A percentile compares a stretch with the other conserved stretches of the same genome.
Conservation (phyloP, 192 early-diverging fungal species). For the Backusella parvicylindrica region DNA sequence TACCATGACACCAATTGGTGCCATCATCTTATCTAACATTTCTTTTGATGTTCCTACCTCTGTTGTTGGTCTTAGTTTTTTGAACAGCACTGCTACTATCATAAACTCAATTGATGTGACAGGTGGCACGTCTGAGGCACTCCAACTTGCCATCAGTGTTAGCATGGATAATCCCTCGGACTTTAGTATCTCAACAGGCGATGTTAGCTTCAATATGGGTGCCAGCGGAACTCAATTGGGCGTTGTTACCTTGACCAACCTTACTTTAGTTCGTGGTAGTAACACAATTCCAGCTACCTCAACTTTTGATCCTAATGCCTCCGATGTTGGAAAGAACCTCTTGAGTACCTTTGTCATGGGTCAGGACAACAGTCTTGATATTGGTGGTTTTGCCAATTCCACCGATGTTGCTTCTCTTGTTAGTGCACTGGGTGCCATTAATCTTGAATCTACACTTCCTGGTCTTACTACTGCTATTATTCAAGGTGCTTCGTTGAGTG, state of each 20-base stretch:
- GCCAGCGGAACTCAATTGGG: conserved; percentile 43
- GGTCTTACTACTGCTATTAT: conserved; percentile 44
- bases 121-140: conserved; percentile 41
- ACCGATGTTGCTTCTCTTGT: conserved; percentile 47
- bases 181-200: conserved; percentile 46
- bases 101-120: conserved; percentile 53
- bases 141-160: conserved; percentile 40
- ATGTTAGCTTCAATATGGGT: conserved; percentile 45
- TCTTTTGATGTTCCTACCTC: conserved; percentile 47
- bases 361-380: conserved; percentile 35
- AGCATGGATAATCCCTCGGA: conserved; percentile 41
- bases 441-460: conserved; percentile 43
- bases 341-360: conserved; percentile 49
- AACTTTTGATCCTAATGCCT: conserved; percentile 43
- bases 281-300: conserved; percentile 39
- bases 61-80: conserved; percentile 52
- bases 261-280: conserved; percentile 43
- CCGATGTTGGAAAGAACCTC: conserved; percentile 40
- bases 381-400: conserved; percentile 37
- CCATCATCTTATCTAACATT: conserved; percentile 45
- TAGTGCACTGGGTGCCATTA: conserved; percentile 39
- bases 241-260: conserved; percentile 38
- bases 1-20: conserved; percentile 54
- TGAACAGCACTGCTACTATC: conserved; percentile 45
- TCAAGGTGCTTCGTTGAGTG: conserved; percentile 34